A percentile compares a stretch with the other conserved stretches of the same genome.
Evolutionary conservation across 345 rosid species (phyloP).

Genomic region (Brassica cretica): DNA sequence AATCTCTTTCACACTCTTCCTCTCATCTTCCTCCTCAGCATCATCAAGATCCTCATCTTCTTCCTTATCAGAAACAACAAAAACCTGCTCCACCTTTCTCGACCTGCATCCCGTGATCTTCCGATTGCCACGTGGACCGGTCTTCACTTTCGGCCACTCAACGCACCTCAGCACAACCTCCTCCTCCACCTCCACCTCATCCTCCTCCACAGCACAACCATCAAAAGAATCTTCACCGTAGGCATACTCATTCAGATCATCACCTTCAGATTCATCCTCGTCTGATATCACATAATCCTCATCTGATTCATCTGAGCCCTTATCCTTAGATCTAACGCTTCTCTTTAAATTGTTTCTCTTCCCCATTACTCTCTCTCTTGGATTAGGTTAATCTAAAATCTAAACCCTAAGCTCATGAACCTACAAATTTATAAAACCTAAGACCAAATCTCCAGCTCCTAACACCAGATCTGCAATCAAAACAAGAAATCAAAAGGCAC

Average conservation of each 20-base stretch:
- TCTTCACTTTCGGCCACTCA: slow-evolving; percentile 45
- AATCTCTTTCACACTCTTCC: slow-evolving; percentile 21
- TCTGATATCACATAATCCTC: slow-evolving; percentile 92
- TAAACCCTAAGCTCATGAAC: slow-evolving; percentile 5
- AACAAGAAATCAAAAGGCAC: slow-evolving; percentile 36
- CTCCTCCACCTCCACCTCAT: neutral
- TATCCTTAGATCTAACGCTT: slow-evolving; percentile 53
- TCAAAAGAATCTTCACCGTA: slow-evolving; percentile 50
- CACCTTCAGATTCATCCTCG: slow-evolving; percentile 69
- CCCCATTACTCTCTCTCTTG: slow-evolving; percentile 56
- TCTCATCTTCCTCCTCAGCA: slow-evolving; percentile 44
- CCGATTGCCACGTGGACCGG: slow-evolving; percentile 38
- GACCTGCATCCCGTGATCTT: slow-evolving; percentile 34
- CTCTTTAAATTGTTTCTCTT: slow-evolving; percentile 47
- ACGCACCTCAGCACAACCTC: slow-evolving; percentile 40
- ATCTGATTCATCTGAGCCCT: slow-evolving; percentile 87
- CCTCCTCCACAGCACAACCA: slow-evolving; percentile 30
- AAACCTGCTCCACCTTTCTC: slow-evolving; percentile 13
- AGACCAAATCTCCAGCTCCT: neutral
- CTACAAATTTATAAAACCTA: neutral
- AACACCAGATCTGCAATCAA: slow-evolving; percentile 31
- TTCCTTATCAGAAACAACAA: slow-evolving; percentile 12
- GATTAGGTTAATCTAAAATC: neutral
- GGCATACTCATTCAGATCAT: slow-evolving; percentile 47
- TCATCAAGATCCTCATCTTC: slow-evolving; percentile 40